These are phyloP conservation scores for Mycena leptocephala DNA, from an alignment of 768 basidiomycete genomes.

Conservation along the genomic window DNA sequence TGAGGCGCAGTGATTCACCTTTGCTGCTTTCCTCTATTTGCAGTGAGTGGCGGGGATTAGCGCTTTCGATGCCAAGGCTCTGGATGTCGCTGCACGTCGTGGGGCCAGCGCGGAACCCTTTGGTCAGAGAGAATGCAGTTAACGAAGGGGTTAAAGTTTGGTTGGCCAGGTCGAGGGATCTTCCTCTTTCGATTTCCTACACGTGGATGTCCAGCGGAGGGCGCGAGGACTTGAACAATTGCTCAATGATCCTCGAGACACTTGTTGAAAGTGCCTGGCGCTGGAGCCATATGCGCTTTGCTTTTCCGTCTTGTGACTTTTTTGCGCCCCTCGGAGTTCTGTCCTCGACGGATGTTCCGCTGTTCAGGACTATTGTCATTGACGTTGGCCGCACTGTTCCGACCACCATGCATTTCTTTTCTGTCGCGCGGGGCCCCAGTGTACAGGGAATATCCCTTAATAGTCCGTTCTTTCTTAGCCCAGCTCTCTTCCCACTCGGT, in stretches of 20 bases:
- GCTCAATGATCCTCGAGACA: neutral
- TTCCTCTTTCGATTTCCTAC: neutral
- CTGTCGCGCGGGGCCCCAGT: neutral
- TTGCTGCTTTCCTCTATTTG: neutral
- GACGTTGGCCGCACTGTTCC: neutral
- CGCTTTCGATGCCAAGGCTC: slow-evolving; percentile 1
- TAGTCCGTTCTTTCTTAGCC: too few species aligned
- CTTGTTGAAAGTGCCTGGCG: neutral
- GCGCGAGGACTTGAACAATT: neutral
- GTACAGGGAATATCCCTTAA: neutral
- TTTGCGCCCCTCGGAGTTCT: neutral
- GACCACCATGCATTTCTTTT: neutral
- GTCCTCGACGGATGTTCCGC: neutral
- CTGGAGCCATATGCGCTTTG: neutral
- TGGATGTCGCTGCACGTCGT: neutral
- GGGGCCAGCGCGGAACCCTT: neutral
- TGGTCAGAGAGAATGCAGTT: neutral
- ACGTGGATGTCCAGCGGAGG: neutral
- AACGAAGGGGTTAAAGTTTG: neutral
- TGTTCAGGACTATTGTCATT: neutral
- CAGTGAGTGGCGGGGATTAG: neutral
- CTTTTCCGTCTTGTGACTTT: neutral
- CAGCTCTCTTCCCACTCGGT: neutral
- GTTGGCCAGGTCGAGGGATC: neutral
- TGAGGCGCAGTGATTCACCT: neutral